Base-by-base conservation (phyloP, 2,329 filamentous ascomycete species). In the Phaeosphaeria sp. region DNA sequence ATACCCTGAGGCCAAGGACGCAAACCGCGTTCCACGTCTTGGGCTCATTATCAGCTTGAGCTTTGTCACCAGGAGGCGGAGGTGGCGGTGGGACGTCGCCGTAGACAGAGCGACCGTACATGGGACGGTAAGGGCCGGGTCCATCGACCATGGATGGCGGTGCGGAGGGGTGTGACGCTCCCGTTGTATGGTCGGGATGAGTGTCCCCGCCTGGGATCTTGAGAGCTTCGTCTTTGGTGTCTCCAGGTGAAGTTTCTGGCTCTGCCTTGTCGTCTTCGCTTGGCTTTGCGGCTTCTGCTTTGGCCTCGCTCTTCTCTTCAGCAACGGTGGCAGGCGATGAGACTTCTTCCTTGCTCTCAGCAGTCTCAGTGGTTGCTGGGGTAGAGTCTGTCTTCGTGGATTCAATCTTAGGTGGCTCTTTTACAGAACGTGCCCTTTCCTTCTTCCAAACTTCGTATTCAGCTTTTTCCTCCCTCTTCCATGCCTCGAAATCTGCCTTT, bases 21-120 rank as follows among this genome's bases (percentile, higher is more conserved):
- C 84, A 87, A 0, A 87, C 80, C 0, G 86, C 86, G 62, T 87
- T 86, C 86, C 86, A 88, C 0, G 83, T 83, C 53, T 72, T 73
- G 17, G 63, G 61, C 25, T 61, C 64, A 27, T 63, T 59, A 33
- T 67, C 63, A 13, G 44, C 47, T 18, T 55, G 15, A n/a, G 39
- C 20, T 1, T 22, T 18, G 25, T 4, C 15, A 15, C 30, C 27
- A 47, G 24, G 15, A 13, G 49, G 53, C 11, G 54, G 49, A 43
- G 44, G 15, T 2, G 54, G 57, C 11, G 46, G 48, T 25, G 49
- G 47, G 20, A 47, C 48, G 18, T 57, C 54, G 17, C 58, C 43
- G 48, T 59, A 53, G 25, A 52, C 54, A 17, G 43, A 17, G 21
- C 33, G n/a, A 43, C 50, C 22, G 33, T 48, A 53, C 22, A 17